phyloP scores from a whole-genome alignment of 306 rosid genomes.

The Parietaria judaica region DNA sequence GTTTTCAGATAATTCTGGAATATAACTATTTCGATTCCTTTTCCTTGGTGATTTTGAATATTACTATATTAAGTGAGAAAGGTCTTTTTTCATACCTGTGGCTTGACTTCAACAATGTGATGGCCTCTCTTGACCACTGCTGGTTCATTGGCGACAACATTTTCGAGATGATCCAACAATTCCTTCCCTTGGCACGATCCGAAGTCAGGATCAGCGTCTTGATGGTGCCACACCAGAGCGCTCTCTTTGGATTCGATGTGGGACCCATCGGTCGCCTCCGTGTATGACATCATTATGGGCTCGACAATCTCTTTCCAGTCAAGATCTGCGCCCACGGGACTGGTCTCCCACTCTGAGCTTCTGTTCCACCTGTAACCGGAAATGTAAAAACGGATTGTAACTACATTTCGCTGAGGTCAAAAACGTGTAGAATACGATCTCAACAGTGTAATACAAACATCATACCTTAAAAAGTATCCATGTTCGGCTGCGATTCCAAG shows the following conservation, averaged over 20 bases:
- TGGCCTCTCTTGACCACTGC: conserved; percentile 64
- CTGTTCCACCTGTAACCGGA: conserved; percentile 44
- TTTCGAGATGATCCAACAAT: conserved; percentile 63
- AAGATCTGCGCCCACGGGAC: conserved; percentile 48
- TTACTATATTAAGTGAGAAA: too few relatives aligned
- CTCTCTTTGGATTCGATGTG: conserved; percentile 63
- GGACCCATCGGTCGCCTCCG: conserved; percentile 82
- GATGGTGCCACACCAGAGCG: conserved; percentile 90
- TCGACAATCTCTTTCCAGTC: conserved; percentile 73
- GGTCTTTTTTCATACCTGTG: conserved; percentile 47
- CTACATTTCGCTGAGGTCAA: too few relatives aligned
- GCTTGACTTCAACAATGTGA: conserved; percentile 79
- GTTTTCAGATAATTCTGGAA: too few relatives aligned
- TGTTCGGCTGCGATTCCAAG: conserved; percentile 91
- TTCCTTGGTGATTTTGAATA: too few relatives aligned
- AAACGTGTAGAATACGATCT: too few relatives aligned
- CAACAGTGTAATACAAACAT: too few relatives aligned
- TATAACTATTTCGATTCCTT: too few relatives aligned
- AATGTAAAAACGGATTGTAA: conserved; percentile 4
- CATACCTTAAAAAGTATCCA: conserved; percentile 75
- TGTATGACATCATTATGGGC: conserved; percentile 65
- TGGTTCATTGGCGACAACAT: conserved; percentile 71
- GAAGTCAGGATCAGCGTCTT: conserved; percentile 83
- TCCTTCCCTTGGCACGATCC: conserved; percentile 88
- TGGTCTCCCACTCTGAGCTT: conserved; percentile 61